Evolutionary conservation across 305 asterid species (phyloP), one percentile per base, ranked within the genome.

Genomic region (Solanum hybrid): DNA sequence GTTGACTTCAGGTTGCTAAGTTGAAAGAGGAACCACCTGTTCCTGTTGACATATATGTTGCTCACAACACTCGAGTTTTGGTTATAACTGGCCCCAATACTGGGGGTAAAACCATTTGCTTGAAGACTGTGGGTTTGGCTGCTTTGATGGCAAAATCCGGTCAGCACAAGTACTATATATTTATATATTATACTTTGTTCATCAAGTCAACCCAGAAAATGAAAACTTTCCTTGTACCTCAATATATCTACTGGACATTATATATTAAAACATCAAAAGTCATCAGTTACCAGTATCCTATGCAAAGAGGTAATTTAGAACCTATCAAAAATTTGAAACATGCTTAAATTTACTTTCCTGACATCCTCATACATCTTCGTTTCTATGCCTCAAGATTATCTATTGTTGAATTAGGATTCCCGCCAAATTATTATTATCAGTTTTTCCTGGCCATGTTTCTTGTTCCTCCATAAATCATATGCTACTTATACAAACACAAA

Each of bases 131-230:
- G 91, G 99, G 97, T 88, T 93, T 97, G 95, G 99, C 99, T 92
- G 98, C 96, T 88, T 93, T 97, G 99, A 97, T 97, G 99, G 99
- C 99, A 90, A 97, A 96, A 92, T 97, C 99, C 91, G 99, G 99
- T 97, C 78, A 92, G 78, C 86, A 35, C 35, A 78, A 88, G 36
- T 89, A 37, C 45, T 51, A 31, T 80, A 66, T 88, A 66, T 60
- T 37, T 64, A 35, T 80, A 51, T 85, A 51, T 42, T 37, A 90
- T 71, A 82, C 85, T 86, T 75, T 45, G 77, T 90, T 88, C 87
- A 66, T 73, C 56, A 76, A 78, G 79, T 78, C 51, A 56, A 60
- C 51, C 14, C 88, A 60, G 24, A 60, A 85, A 85, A 56, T 60
- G 88, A 34, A 7, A 85, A 60, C 34, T 56, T 85, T 60, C 14